phyloP scores from a whole-genome alignment of 2,329 filamentous ascomycete species.

The Apiospora marii region DNA sequence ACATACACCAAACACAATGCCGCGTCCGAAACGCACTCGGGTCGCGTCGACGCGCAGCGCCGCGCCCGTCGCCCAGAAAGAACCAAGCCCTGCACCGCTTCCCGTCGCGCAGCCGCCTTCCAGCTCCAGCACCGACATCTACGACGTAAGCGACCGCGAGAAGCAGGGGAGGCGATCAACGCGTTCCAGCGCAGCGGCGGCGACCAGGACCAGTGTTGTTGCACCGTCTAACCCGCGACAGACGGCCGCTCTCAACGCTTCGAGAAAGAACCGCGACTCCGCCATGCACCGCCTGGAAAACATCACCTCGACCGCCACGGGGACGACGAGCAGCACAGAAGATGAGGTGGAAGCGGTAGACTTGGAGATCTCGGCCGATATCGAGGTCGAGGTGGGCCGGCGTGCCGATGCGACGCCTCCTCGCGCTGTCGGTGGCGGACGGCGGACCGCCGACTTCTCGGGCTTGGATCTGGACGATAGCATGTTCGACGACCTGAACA shows the following conservation, averaged over 20 bases:
- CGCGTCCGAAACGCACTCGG: slow-evolving; percentile 39
- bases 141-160: slow-evolving; percentile 44
- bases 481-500: slow-evolving; percentile 45
- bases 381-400: slow-evolving; percentile 31
- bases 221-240: slow-evolving; percentile 32
- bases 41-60: slow-evolving; percentile 39
- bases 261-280: slow-evolving; percentile 40
- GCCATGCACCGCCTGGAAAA: slow-evolving; percentile 43
- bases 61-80: slow-evolving; percentile 23
- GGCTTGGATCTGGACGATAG: slow-evolving; percentile 44
- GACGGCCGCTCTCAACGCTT: slow-evolving; percentile 33
- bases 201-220: slow-evolving; percentile 27
- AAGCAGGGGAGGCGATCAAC: slow-evolving; percentile 39
- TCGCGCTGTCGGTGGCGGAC: slow-evolving; percentile 26
- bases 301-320: slow-evolving; percentile 39
- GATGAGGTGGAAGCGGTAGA: slow-evolving; percentile 28
- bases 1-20: slow-evolving; percentile 32
- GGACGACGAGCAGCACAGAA: slow-evolving; percentile 28
- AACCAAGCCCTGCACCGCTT: background rate
- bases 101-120: slow-evolving; percentile 22
- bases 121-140: slow-evolving; percentile 40
- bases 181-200: slow-evolving; percentile 31
- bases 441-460: slow-evolving; percentile 39
- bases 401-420: slow-evolving; percentile 37
- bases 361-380: slow-evolving; percentile 36